Evolutionary conservation across 306 rosid genomes (phyloP).

Genomic region (Vigna angularis): DNA sequence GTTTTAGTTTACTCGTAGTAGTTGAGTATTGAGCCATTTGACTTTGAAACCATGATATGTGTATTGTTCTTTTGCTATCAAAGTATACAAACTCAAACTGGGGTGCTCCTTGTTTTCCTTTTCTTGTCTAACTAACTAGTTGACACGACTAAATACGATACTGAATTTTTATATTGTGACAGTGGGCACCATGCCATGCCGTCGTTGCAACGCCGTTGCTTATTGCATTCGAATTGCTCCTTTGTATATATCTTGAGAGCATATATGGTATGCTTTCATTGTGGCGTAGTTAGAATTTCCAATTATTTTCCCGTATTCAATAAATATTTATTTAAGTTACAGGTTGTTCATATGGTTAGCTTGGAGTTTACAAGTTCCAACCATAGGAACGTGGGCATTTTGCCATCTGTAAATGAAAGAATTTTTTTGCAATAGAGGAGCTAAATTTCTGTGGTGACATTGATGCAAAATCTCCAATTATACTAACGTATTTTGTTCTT

Average conservation of each 20-base stretch:
- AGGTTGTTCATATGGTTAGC: conserved; percentile 17
- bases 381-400: conserved; percentile 29
- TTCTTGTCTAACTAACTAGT: conserved; percentile 24
- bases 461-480: conserved; percentile 41
- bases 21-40: conserved; percentile 22
- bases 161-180: conserved; percentile 60
- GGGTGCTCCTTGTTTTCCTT: conserved; percentile 30
- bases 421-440: conserved; percentile 19
- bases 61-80: conserved; percentile 35
- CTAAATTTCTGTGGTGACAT: conserved; percentile 25
- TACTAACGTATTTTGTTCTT: conserved; percentile 41
- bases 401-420: conserved; percentile 25
- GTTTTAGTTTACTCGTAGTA: conserved; percentile 22
- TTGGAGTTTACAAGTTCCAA: conserved; percentile 30
- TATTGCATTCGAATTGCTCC: conserved; percentile 94
- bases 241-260: conserved; percentile 96
- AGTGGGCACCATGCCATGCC: conserved; percentile 99
- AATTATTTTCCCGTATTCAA: conserved; percentile 23
- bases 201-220: conserved; percentile 92
- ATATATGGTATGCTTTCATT: conserved; percentile 62
- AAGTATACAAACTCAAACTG: conserved; percentile 17
- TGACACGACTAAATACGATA: conserved; percentile 13
- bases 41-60: conserved; percentile 28
- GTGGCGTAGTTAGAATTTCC: conserved; percentile 9
- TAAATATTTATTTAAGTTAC: conserved; percentile 22